phyloP scores from a whole-genome alignment of 1,284 basidiomycete genomes.

The Veloboletus limbatus region DNA sequence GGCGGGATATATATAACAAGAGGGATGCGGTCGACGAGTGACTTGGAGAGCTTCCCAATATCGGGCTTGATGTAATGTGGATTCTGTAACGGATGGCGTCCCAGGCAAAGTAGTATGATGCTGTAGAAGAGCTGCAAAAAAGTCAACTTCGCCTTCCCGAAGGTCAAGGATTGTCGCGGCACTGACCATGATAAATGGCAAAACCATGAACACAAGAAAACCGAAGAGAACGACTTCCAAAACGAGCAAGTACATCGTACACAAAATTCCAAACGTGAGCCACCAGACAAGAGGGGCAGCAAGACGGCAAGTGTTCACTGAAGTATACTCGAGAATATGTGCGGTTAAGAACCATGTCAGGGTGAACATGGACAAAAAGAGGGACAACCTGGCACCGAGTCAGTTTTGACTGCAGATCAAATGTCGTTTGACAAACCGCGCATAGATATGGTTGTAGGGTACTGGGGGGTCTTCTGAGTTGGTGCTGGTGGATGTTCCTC shows the following conservation, averaged over 20 bases:
- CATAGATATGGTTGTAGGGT: constrained; percentile 34
- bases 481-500: constrained; percentile 16
- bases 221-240: constrained; percentile 71
- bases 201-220: constrained; percentile 70
- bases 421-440: constrained; percentile 37
- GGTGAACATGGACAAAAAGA: constrained; percentile 65
- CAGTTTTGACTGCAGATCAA: background rate
- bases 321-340: constrained; percentile 73
- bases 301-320: constrained; percentile 64
- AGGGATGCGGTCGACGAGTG: constrained; percentile 71
- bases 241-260: constrained; percentile 72
- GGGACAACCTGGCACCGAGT: constrained; percentile 46
- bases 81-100: constrained; percentile 72
- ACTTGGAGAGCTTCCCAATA: constrained; percentile 66
- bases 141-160: constrained; percentile 9
- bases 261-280: constrained; percentile 75
- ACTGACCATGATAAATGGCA: constrained; percentile 73
- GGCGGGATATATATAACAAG: constrained; percentile 80
- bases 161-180: background rate
- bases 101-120: constrained; percentile 69
- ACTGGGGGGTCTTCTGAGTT: constrained; percentile 28
- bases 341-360: constrained; percentile 76
- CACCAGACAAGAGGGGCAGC: constrained; percentile 79
- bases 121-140: constrained; percentile 68
- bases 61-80: constrained; percentile 70